Base-by-base conservation (phyloP, 2,329 filamentous ascomycete genomes). In the Botrytis pseudocinerea region DNA sequence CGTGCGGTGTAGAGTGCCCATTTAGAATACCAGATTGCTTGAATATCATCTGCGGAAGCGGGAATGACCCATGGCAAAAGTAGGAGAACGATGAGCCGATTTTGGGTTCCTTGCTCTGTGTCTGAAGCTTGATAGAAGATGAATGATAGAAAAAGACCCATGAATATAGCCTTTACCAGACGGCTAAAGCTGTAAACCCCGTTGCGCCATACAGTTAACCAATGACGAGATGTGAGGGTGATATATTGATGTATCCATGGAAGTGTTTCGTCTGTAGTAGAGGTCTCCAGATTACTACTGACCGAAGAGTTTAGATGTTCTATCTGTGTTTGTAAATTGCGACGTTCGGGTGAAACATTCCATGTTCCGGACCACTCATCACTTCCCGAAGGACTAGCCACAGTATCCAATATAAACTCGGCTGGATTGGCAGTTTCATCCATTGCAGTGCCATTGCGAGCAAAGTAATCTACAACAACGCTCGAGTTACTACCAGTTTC, bases 11-110 rank as follows among this genome's bases (percentile, higher is more conserved):
- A 32, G 6, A 46, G 40, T 64, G 16, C 40, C n/a, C 40, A 64
- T 64, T 46, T 64, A 40, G 62, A 64, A 64, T 32, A 32, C 62
- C 61, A 63, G 6, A 63, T 12, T 10, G 35, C 61, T 63, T 63
- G 61, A 10, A 63, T 22, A 63, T 63, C 35, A 25, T 63, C 35
- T 38, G 61, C 61, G 4, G 61, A 28, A 28, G 61, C 22, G 25
- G 38, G 25, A 3, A 64, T 64, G 9, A 46, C 0, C 44, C 28
- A 54, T 38, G 32, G 44, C 6, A 20, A 4, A 25, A 20, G 28
- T 2, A 54, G 32, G 32, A 51, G 32, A 28, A n/a, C 44, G 6
- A 54, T 20, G 1, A 68, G 18, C 6, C 32, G 22, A 54, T 68
- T 54, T 32, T 40, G 32, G 10, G 32, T n/a, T 38, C 28, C 20